These are phyloP conservation scores for Balansia obtecta DNA, from an alignment of 2,329 filamentous ascomycete species.

Conservation along the genomic window DNA sequence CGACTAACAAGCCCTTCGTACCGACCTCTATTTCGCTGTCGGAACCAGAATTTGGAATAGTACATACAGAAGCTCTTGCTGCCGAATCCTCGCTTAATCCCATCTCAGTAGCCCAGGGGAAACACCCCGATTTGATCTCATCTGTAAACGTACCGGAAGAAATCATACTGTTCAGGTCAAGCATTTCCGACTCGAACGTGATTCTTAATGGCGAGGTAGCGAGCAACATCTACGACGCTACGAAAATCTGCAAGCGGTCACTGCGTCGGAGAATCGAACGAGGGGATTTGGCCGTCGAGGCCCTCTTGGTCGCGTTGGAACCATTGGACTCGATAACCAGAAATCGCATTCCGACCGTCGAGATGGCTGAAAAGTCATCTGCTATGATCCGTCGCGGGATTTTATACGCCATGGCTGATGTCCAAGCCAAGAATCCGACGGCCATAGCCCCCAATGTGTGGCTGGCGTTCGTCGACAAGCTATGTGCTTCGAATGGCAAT, in stretches of 20 bases:
- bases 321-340: slow-evolving; percentile 10
- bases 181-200: slow-evolving; percentile 4
- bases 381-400: slow-evolving; percentile 12
- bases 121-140: neutral
- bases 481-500: slow-evolving; percentile 6
- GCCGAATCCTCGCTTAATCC: neutral
- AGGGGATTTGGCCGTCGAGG: slow-evolving; percentile 8
- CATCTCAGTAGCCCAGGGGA: neutral
- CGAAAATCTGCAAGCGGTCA: slow-evolving; percentile 6
- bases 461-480: slow-evolving; percentile 7
- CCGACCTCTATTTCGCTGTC: slow-evolving; percentile 1
- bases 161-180: slow-evolving; percentile 7
- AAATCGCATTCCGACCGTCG: slow-evolving; percentile 6
- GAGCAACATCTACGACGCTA: neutral
- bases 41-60: neutral
- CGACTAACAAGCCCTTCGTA: slow-evolving; percentile 11
- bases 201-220: slow-evolving; percentile 6
- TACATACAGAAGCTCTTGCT: slow-evolving; percentile 5
- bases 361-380: slow-evolving; percentile 8
- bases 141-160: slow-evolving; percentile 6
- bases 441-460: slow-evolving; percentile 9
- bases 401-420: slow-evolving; percentile 9
- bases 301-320: slow-evolving; percentile 8
- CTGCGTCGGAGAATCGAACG: slow-evolving; percentile 8
- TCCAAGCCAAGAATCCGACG: slow-evolving; percentile 1